phyloP scores from a whole-genome alignment of 148 eudicot species.

The Rhododendron kiyosumense region DNA sequence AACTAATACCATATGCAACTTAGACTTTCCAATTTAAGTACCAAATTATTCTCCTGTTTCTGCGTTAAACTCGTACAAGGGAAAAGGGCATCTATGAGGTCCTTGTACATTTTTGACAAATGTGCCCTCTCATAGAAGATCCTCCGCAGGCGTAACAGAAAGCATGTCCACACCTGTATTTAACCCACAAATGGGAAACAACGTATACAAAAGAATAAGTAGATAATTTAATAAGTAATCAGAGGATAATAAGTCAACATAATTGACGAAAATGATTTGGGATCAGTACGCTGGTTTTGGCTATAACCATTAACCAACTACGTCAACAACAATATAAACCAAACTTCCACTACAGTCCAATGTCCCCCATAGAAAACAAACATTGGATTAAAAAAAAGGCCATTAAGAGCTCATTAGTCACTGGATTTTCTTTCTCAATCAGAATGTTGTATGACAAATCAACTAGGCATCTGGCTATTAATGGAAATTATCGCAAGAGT shows the following conservation, averaged over 20 bases:
- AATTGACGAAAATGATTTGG: neutral
- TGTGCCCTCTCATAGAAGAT: neutral
- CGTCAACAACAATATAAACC: neutral
- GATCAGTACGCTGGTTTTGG: neutral
- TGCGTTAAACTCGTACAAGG: neutral
- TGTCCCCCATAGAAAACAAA: neutral
- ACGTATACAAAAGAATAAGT: neutral
- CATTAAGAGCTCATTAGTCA: neutral
- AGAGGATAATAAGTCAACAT: neutral
- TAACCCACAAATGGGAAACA: slow-evolving; percentile 1
- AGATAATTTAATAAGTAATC: neutral
- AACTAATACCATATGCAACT: neutral
- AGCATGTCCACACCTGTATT: slow-evolving; percentile 48
- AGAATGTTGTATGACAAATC: neutral
- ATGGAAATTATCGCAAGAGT: neutral
- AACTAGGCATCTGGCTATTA: neutral
- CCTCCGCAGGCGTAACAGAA: slow-evolving; percentile 21
- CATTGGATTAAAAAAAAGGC: neutral
- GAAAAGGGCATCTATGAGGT: neutral
- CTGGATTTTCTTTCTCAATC: neutral
- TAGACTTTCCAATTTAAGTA: neutral
- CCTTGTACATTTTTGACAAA: neutral
- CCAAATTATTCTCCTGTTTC: neutral
- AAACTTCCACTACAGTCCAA: neutral
- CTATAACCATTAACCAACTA: neutral